Conservation (phyloP, 129 eudicot species). For the Flaveria ramosissima region DNA sequence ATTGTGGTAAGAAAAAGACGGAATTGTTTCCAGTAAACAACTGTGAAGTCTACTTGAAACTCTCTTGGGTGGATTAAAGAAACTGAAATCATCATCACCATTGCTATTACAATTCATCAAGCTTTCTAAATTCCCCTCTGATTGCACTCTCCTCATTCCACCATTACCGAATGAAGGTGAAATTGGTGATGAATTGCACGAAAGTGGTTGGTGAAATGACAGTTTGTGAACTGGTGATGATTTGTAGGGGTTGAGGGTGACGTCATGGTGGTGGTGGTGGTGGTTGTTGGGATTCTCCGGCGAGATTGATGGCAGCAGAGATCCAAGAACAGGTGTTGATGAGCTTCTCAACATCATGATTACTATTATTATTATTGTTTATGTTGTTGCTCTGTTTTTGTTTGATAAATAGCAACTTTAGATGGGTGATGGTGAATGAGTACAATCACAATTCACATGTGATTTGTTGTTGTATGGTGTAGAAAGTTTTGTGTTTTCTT, state of each 20-base stretch:
- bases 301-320: conserved; percentile 58
- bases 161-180: conserved; percentile 37
- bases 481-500: conserved; percentile 9
- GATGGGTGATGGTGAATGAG: conserved; percentile 7
- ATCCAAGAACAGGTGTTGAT: conserved; percentile 85
- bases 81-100: conserved; percentile 44
- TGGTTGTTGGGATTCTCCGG: conserved; percentile 51
- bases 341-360: conserved; percentile 79
- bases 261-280: conserved; percentile 45
- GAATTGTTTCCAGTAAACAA: conserved; percentile 63
- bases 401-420: conserved; percentile 1
- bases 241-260: conserved; percentile 35
- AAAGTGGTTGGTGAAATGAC: conserved; percentile 40
- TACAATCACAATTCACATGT: conserved; percentile 30
- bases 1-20: conserved; percentile 56
- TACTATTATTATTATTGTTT: neutral
- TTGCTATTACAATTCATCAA: conserved; percentile 21
- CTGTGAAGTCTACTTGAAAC: conserved; percentile 33
- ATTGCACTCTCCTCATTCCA: conserved; percentile 56
- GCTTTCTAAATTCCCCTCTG: conserved; percentile 72
- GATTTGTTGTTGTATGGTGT: conserved; percentile 31
- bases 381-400: neutral
- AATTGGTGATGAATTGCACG: conserved; percentile 48
- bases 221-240: conserved; percentile 42
- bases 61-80: conserved; percentile 38